These are phyloP conservation scores for Taiozyma sp. DNA, from an alignment of 1,139 yeast genomes.

Conservation along the genomic window DNA sequence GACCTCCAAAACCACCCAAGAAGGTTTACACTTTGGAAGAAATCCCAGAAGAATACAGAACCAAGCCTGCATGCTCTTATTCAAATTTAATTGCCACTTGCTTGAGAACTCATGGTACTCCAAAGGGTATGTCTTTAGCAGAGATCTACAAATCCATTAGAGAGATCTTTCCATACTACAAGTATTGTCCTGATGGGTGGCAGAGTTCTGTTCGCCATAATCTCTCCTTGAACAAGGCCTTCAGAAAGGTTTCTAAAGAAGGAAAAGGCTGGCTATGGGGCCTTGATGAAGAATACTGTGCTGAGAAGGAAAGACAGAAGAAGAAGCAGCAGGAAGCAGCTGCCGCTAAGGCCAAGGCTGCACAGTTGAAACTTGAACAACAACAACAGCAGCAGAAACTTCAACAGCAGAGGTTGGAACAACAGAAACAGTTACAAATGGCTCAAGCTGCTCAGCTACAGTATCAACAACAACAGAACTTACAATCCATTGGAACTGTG, in stretches of 20 bases:
- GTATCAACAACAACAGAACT: slow-evolving; percentile 5
- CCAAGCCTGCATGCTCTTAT: slow-evolving; percentile 78
- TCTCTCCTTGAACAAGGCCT: slow-evolving; percentile 78
- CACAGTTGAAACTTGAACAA: slow-evolving; percentile 49
- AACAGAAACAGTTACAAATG: slow-evolving; percentile 24
- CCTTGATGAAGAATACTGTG: slow-evolving; percentile 75
- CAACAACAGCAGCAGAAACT: slow-evolving; percentile 23
- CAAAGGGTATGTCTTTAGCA: slow-evolving; percentile 73
- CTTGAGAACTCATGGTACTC: slow-evolving; percentile 56
- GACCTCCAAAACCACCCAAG: slow-evolving; percentile 51
- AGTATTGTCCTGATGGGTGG: slow-evolving; percentile 97
- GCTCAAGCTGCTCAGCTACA: slow-evolving; percentile 16
- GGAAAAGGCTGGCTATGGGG: slow-evolving; percentile 95
- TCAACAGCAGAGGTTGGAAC: slow-evolving; percentile 25
- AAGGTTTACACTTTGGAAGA: slow-evolving; percentile 66
- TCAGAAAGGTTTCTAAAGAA: slow-evolving; percentile 69
- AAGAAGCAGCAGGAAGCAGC: slow-evolving; percentile 64
- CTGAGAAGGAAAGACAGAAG: slow-evolving; percentile 74
- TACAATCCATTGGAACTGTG: not conserved
- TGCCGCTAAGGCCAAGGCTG: slow-evolving; percentile 54
- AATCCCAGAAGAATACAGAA: slow-evolving; percentile 80
- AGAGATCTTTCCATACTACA: slow-evolving; percentile 84
- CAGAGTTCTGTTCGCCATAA: slow-evolving; percentile 91
- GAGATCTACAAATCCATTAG: slow-evolving; percentile 86
- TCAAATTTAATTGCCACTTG: slow-evolving; percentile 80